A percentile compares a stretch with the other conserved stretches of the same genome.
Conservation (phyloP, 768 basidiomycete genomes). For the Zangia roseola region DNA sequence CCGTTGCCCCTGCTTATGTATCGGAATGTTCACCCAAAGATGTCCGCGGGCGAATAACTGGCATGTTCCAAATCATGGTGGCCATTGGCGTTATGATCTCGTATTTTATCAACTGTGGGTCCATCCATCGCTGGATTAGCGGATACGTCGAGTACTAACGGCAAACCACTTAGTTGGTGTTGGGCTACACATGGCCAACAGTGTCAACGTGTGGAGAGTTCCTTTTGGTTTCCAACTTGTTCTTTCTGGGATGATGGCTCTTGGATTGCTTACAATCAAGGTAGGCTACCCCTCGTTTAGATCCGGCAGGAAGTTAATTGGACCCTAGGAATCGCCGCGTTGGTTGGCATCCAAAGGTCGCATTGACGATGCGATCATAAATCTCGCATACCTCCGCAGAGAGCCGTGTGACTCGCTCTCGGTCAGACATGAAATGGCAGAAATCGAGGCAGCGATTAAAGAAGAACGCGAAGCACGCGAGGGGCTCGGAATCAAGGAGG, state of each 20-base stretch:
- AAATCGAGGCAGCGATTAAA: conserved; percentile 76
- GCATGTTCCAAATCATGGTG: conserved; percentile 84
- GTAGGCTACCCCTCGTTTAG: conserved; percentile 21
- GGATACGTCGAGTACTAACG: conserved; percentile 3
- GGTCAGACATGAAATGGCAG: conserved; percentile 63
- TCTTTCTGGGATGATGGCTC: conserved; percentile 66
- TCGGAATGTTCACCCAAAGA: conserved; percentile 87
- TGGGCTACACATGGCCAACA: conserved; percentile 47
- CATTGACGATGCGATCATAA: conserved; percentile 49
- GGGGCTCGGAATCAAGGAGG: conserved; percentile 67
- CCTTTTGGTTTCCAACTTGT: conserved; percentile 76
- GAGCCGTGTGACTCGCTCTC: conserved; percentile 40
- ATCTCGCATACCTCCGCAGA: conserved; percentile 64
- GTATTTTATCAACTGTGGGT: conserved; percentile 76
- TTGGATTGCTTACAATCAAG: conserved; percentile 68
- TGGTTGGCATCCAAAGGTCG: conserved; percentile 69
- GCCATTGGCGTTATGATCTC: conserved; percentile 84
- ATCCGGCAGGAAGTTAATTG: conserved; percentile 8
- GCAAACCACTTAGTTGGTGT: conserved; percentile 49
- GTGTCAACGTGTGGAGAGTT: conserved; percentile 61
- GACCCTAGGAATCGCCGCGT: conserved; percentile 64
- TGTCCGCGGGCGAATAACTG: conserved; percentile 82
- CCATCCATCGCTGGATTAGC: neutral
- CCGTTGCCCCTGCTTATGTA: conserved; percentile 84
- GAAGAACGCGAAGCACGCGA: conserved; percentile 67